These are phyloP conservation scores for Dorcoceras hygrometricum DNA, from an alignment of 257 asterid genomes.

Conservation along the genomic window DNA sequence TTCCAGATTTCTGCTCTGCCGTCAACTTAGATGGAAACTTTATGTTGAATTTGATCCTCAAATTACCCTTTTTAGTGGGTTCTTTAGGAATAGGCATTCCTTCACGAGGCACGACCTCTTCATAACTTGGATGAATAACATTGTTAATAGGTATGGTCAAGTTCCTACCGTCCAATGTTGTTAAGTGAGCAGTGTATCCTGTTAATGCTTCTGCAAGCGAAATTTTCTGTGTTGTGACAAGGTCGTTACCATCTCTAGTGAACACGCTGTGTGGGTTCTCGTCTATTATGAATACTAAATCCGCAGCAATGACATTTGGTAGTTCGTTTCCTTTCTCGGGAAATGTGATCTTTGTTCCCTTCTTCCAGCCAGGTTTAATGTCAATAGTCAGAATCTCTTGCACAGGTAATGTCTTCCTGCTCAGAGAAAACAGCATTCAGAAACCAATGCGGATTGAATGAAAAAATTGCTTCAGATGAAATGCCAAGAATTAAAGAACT, in stretches of 20 bases:
- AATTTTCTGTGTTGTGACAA: constrained; percentile 50
- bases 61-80: constrained; percentile 57
- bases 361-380: constrained; percentile 90
- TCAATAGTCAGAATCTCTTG: constrained; percentile 72
- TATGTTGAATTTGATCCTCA: constrained; percentile 74
- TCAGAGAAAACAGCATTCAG: constrained; percentile 12
- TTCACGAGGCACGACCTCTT: constrained; percentile 72
- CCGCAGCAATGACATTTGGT: constrained; percentile 67
- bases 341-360: constrained; percentile 94
- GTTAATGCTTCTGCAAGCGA: constrained; percentile 68
- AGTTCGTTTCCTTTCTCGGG: constrained; percentile 87
- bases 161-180: constrained; percentile 73
- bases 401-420: constrained; percentile 70
- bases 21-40: constrained; percentile 73
- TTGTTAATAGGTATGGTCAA: constrained; percentile 51
- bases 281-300: constrained; percentile 71
- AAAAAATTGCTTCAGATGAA: neutral
- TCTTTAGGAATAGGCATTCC: constrained; percentile 93
- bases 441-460: neutral
- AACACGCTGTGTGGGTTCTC: constrained; percentile 76
- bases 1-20: constrained; percentile 75
- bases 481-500: neutral
- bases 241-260: constrained; percentile 78
- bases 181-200: constrained; percentile 59
- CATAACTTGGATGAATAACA: constrained; percentile 66